Conservation (phyloP, 305 asterid genomes). For the Rubia balearica region DNA sequence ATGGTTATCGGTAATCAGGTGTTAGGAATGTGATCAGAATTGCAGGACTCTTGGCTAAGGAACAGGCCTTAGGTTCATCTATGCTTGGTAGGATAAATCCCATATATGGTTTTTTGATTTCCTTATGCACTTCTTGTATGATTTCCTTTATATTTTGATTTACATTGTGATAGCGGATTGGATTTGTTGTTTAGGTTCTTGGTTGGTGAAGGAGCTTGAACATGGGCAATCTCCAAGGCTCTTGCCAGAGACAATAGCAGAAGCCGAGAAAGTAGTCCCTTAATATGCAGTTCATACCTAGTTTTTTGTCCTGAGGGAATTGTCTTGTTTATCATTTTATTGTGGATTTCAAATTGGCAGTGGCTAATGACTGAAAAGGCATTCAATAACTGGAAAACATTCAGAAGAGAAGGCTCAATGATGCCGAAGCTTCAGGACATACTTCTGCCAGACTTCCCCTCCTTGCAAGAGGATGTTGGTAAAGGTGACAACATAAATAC, state of each 20-base stretch:
- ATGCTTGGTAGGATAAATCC: conserved; percentile 89
- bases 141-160: background rate
- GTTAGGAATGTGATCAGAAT: conserved; percentile 78
- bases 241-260: conserved; percentile 33
- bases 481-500: conserved; percentile 19
- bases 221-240: conserved; percentile 79
- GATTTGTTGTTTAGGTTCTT: conserved; percentile 48
- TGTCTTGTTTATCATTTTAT: background rate
- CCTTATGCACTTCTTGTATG: background rate
- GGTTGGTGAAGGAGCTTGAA: conserved; percentile 86
- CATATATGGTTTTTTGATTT: conserved; percentile 42
- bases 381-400: conserved; percentile 65
- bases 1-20: conserved; percentile 78
- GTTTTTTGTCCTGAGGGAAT: background rate
- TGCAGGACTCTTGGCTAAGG: conserved; percentile 79
- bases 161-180: background rate
- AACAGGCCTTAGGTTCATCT: conserved; percentile 66
- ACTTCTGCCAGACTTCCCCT: conserved; percentile 25
- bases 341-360: conserved; percentile 28
- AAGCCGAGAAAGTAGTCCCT: conserved; percentile 51
- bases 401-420: conserved; percentile 68
- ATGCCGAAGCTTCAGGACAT: conserved; percentile 38
- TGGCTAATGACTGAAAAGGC: conserved; percentile 87
- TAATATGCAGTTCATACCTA: background rate
- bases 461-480: conserved; percentile 13